Percentiles rank a stretch among this genome's conserved stretches.
Evolutionary conservation across 805 yeast genomes (phyloP).

Genomic region (Starmerella tilneyi): DNA sequence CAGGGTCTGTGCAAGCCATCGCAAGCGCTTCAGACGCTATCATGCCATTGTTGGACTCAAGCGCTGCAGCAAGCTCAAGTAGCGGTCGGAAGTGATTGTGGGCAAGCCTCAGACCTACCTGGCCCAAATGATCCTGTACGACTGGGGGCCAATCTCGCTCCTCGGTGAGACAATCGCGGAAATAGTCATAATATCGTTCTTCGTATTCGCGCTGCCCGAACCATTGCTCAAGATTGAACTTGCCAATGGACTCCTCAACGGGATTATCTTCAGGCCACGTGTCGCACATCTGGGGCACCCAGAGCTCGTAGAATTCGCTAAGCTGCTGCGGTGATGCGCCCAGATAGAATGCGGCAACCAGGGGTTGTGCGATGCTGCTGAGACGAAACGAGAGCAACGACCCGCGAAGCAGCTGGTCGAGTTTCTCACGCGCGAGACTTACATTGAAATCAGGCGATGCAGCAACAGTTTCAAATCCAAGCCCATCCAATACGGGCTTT

Average conservation of each 20-base stretch:
- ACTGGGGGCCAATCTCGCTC: slow-evolving; percentile 31
- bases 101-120: slow-evolving; percentile 23
- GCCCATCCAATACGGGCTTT: slow-evolving; percentile 13
- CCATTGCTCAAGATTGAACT: slow-evolving; percentile 29
- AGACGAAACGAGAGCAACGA: slow-evolving; percentile 14
- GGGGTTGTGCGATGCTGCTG: slow-evolving; percentile 14
- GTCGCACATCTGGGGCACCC: slow-evolving; percentile 21
- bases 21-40: slow-evolving; percentile 33
- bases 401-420: slow-evolving; percentile 23
- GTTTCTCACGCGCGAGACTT: slow-evolving; percentile 12
- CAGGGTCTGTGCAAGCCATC: slow-evolving; percentile 22
- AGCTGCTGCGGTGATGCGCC: slow-evolving; percentile 32
- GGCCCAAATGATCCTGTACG: slow-evolving; percentile 23
- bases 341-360: slow-evolving; percentile 32
- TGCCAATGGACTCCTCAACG: slow-evolving; percentile 31
- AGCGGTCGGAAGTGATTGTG: slow-evolving; percentile 29
- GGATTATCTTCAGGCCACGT: slow-evolving; percentile 36
- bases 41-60: slow-evolving; percentile 30
- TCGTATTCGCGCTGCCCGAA: slow-evolving; percentile 30
- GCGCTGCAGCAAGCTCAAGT: slow-evolving; percentile 32
- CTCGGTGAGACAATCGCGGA: slow-evolving; percentile 33
- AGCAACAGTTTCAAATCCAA: slow-evolving; percentile 9
- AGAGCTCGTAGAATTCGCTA: slow-evolving; percentile 28
- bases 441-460: slow-evolving; percentile 9
- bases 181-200: slow-evolving; percentile 33